Evolutionary conservation across 148 eudicot species (phyloP).

Genomic region (Rhododendron henanense): DNA sequence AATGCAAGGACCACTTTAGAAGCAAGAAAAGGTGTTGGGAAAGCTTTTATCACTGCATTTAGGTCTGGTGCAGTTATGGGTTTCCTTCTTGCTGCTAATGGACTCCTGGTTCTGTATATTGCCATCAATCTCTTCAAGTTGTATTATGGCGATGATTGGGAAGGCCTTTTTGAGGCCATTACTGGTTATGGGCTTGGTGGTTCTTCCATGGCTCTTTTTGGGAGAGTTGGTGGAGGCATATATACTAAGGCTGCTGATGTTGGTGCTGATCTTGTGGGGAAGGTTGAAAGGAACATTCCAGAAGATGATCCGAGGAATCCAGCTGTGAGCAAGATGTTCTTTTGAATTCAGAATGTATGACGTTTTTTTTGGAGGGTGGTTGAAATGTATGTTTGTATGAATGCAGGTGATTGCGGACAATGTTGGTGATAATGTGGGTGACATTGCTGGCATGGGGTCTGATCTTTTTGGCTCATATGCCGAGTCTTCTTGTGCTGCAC

Average conservation of each 20-base stretch:
- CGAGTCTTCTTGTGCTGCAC: slow-evolving; percentile 63
- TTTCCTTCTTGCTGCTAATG: slow-evolving; percentile 70
- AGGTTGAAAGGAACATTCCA: slow-evolving; percentile 82
- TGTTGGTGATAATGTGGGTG: slow-evolving; percentile 72
- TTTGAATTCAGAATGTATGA: neutral
- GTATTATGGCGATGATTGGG: slow-evolving; percentile 67
- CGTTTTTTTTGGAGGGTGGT: neutral
- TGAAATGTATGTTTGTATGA: neutral
- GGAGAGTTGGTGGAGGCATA: slow-evolving; percentile 86
- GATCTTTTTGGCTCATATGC: slow-evolving; percentile 69
- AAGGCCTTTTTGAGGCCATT: slow-evolving; percentile 64
- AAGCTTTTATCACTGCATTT: slow-evolving; percentile 61
- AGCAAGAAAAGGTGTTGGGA: slow-evolving; percentile 64
- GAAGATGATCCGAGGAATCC: slow-evolving; percentile 92
- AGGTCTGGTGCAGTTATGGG: slow-evolving; percentile 71
- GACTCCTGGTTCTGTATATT: slow-evolving; percentile 41
- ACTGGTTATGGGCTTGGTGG: slow-evolving; percentile 96
- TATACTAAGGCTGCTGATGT: slow-evolving; percentile 94
- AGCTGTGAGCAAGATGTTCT: slow-evolving; percentile 46
- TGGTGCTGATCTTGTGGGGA: slow-evolving; percentile 91
- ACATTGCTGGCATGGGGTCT: slow-evolving; percentile 86
- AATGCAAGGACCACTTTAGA: slow-evolving; percentile 65
- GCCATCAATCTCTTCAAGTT: slow-evolving; percentile 54
- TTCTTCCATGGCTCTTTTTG: slow-evolving; percentile 84
- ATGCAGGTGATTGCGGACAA: slow-evolving; percentile 75